A percentile compares a stretch with the other conserved stretches of the same genome.
These are phyloP conservation scores for Leptodontidium sp. DNA, from an alignment of 2,329 filamentous ascomycete genomes.

Conservation along the genomic window DNA sequence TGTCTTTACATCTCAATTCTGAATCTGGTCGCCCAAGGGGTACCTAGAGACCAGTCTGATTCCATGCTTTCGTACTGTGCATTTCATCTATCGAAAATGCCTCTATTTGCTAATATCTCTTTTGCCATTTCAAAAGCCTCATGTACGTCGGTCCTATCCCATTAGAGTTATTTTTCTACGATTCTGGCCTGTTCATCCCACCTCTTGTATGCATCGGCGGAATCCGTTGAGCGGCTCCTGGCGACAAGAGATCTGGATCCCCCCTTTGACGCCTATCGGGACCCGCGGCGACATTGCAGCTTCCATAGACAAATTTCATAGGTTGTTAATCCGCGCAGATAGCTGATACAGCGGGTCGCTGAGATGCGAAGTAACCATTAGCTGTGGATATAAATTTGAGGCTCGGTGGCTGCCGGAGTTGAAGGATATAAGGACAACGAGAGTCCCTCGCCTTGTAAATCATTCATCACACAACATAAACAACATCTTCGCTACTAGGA, in stretches of 20 bases:
- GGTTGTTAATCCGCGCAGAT: constrained; percentile 12
- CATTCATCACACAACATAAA: not conserved
- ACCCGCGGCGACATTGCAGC: not conserved
- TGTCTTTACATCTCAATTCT: not conserved
- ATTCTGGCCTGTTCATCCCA: too few relatives aligned
- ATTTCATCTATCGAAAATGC: not conserved
- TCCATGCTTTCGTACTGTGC: not conserved
- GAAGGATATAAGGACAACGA: constrained; percentile 17
- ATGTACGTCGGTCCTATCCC: not conserved
- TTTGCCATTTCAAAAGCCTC: too few relatives aligned
- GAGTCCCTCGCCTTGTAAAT: not conserved
- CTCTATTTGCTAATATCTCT: too few relatives aligned
- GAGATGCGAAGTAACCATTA: constrained; percentile 18
- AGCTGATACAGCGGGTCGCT: constrained; percentile 24
- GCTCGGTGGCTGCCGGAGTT: constrained; percentile 14
- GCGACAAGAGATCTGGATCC: constrained; percentile 1
- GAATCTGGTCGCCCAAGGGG: not conserved
- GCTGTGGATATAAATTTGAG: constrained; percentile 18
- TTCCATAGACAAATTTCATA: constrained; percentile 9
- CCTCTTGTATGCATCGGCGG: not conserved
- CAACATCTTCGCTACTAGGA: not conserved
- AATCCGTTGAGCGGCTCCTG: not conserved
- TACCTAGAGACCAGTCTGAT: too few relatives aligned
- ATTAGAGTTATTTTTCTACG: not conserved
- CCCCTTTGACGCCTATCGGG: not conserved